A percentile compares a stretch with the other conserved stretches of the same genome.
phyloP scores from a whole-genome alignment of 2,329 filamentous ascomycete genomes.

The Arthrobotrys musiformis region DNA sequence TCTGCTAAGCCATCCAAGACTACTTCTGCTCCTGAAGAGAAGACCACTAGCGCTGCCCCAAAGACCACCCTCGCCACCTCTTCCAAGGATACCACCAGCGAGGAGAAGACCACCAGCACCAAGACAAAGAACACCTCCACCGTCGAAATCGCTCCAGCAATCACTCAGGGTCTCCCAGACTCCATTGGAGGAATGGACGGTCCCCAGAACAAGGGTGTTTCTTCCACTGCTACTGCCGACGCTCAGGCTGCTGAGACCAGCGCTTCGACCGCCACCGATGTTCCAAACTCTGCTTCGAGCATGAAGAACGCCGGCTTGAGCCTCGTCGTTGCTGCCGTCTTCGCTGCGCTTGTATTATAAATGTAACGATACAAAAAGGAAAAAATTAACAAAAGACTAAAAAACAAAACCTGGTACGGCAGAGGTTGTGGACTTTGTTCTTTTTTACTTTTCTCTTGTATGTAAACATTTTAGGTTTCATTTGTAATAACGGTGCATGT shows the following conservation, averaged over 20 bases:
- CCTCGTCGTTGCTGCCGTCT: conserved; percentile 30
- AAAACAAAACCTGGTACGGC: background rate
- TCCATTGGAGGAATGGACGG: conserved; percentile 39
- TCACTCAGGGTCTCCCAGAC: conserved; percentile 46
- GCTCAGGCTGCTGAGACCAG: conserved; percentile 20
- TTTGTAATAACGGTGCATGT: conserved; percentile 57
- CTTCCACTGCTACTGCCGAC: conserved; percentile 10
- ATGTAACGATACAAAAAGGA: conserved; percentile 25
- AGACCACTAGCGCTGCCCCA: conserved; percentile 24
- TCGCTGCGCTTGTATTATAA: conserved; percentile 52
- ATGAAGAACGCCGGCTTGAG: conserved; percentile 42
- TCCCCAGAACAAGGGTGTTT: conserved; percentile 43
- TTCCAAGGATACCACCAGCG: conserved; percentile 22
- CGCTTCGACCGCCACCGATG: background rate
- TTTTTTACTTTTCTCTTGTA: conserved; percentile 11
- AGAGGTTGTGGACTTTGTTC: background rate
- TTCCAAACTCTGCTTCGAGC: conserved; percentile 38
- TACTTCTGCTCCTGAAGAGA: conserved; percentile 5
- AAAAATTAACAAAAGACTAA: conserved; percentile 15
- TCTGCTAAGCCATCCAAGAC: background rate
- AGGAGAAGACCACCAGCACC: conserved; percentile 15
- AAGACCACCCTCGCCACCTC: conserved; percentile 23
- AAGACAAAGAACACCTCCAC: conserved; percentile 42
- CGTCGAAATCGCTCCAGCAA: conserved; percentile 30
- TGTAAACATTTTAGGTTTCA: conserved; percentile 25